A percentile compares a stretch with the other conserved stretches of the same genome.
phyloP scores from a whole-genome alignment of 192 early-diverging fungal species.

The Coemansia sp. region DNA sequence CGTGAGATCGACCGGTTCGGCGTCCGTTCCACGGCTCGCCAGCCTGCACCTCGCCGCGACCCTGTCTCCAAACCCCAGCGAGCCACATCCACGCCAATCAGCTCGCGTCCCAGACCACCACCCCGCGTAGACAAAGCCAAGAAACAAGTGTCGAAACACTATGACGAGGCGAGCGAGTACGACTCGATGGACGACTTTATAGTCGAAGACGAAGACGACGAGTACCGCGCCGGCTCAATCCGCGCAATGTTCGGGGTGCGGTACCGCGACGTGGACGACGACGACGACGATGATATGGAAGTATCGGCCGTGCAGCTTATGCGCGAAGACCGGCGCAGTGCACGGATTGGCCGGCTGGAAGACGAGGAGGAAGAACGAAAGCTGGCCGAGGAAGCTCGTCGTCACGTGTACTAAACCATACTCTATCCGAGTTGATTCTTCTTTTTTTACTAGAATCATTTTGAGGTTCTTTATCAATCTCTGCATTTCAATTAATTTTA shows the following conservation, averaged over 20 bases:
- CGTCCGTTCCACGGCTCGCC: slow-evolving; percentile 3
- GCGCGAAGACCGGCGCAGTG: slow-evolving; percentile 47
- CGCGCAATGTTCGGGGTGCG: slow-evolving; percentile 45
- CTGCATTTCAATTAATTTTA: background rate
- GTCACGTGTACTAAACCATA: background rate
- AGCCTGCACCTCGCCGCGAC: background rate
- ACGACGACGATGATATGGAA: slow-evolving; percentile 54
- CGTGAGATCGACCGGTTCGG: slow-evolving; percentile 52
- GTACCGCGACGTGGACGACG: slow-evolving; percentile 48
- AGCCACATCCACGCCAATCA: background rate
- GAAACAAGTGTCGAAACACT: background rate
- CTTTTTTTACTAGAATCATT: no score
- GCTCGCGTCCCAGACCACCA: background rate
- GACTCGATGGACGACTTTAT: slow-evolving; percentile 56
- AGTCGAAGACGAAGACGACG: slow-evolving; percentile 51
- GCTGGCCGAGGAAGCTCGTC: slow-evolving; percentile 24
- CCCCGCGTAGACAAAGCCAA: background rate
- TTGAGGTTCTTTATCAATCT: no score
- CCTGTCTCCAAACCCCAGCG: background rate
- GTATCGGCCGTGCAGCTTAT: slow-evolving; percentile 44
- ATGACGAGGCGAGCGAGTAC: slow-evolving; percentile 40
- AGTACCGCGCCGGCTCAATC: slow-evolving; percentile 42
- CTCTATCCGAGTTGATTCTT: background rate
- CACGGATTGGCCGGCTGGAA: slow-evolving; percentile 36
- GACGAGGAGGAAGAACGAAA: slow-evolving; percentile 46